These are phyloP conservation scores for Elsinoe fawcettii DNA, from an alignment of 2,329 filamentous ascomycete genomes.

Conservation along the genomic window DNA sequence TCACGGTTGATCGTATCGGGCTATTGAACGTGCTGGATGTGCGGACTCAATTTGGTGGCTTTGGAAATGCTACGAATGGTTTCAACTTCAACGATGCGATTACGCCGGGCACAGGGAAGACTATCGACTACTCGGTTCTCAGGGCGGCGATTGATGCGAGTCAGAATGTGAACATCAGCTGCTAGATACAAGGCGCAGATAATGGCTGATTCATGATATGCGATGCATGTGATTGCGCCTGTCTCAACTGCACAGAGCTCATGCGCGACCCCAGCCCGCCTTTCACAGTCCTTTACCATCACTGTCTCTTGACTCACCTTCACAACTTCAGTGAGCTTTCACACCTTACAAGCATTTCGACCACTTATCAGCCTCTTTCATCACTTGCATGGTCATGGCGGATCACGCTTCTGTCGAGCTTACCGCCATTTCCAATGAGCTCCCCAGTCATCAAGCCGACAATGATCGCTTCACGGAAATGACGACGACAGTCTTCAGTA, in stretches of 20 bases:
- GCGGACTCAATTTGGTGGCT: slow-evolving; percentile 25
- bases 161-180: not conserved
- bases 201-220: not conserved
- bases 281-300: too few relatives aligned
- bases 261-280: too few relatives aligned
- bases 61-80: slow-evolving; percentile 19
- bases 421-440: too few relatives aligned
- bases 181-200: not conserved
- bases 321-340: too few relatives aligned
- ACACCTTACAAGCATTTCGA: too few relatives aligned
- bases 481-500: not conserved
- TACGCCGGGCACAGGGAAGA: slow-evolving; percentile 23
- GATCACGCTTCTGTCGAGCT: too few relatives aligned
- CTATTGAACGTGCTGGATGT: slow-evolving; percentile 27
- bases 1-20: slow-evolving; percentile 24
- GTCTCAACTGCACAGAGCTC: too few relatives aligned
- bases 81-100: slow-evolving; percentile 26
- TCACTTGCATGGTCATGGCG: too few relatives aligned
- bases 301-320: too few relatives aligned
- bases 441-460: too few relatives aligned
- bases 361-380: too few relatives aligned
- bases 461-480: not conserved
- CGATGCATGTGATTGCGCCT: not conserved
- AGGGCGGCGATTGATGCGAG: not conserved
- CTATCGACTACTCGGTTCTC: slow-evolving; percentile 26